These are phyloP conservation scores for Leccinum variicolor DNA, from an alignment of 768 basidiomycete species.

Conservation along the genomic window DNA sequence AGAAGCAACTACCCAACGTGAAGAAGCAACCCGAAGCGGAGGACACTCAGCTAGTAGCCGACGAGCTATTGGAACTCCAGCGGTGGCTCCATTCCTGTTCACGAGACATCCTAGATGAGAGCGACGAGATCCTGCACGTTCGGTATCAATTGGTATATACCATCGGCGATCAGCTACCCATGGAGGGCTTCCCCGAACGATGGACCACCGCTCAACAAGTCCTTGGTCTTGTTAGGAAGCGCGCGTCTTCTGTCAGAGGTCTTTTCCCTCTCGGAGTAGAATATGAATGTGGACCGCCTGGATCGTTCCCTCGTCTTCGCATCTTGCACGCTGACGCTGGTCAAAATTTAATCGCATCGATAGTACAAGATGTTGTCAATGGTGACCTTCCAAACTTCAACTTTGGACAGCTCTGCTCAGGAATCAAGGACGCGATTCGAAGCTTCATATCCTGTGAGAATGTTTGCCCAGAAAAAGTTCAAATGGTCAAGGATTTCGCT, in stretches of 20 bases:
- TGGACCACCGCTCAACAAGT: not conserved
- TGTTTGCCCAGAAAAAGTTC: not conserved
- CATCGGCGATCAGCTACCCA: conserved; percentile 24
- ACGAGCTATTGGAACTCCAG: conserved; percentile 19
- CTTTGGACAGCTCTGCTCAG: not conserved
- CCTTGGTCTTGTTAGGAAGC: not conserved
- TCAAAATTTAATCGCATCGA: conserved; percentile 3
- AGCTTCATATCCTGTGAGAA: conserved; percentile 8
- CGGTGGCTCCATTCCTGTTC: conserved; percentile 18
- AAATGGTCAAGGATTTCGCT: not conserved
- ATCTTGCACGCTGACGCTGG: conserved; percentile 12
- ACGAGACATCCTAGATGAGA: conserved; percentile 3
- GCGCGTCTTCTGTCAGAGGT: not conserved
- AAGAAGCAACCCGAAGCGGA: conserved; percentile 3
- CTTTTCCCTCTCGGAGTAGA: conserved; percentile 11
- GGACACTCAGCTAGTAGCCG: conserved; percentile 11
- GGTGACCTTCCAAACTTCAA: not conserved
- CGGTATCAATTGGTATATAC: conserved; percentile 50
- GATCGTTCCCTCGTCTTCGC: conserved; percentile 11
- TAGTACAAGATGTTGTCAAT: not conserved
- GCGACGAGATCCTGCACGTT: conserved; percentile 40
- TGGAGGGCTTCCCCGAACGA: not conserved
- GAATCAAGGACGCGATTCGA: not conserved
- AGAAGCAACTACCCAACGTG: conserved; percentile 3
- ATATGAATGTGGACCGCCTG: not conserved